Base-by-base conservation (phyloP, 208 protist species). In the Porcisia hertigi region DNA sequence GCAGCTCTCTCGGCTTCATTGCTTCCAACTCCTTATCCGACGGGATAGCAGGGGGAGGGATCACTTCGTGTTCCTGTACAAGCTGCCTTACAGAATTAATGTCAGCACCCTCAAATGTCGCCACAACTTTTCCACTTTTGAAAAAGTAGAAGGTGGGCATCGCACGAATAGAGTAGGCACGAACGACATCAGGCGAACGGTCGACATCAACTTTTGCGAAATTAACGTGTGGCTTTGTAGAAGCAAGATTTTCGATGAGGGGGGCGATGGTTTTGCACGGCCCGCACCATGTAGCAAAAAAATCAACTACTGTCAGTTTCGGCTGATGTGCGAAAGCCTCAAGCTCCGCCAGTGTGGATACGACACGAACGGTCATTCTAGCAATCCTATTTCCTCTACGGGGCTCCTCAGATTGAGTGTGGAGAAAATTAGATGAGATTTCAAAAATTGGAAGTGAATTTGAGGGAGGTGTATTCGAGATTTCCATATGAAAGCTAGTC, bases 191-290 rank as follows among this genome's bases (percentile, higher is more conserved):
- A 14, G 76, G 47, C 0, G 85, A 59, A 1, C 45, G 43, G 67
- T 95, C 91, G 2, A 93, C 88, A 84, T 95, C 87, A 0, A 95
- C 83, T 78, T 95, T 92, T 52, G 70, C 82, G 43, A 95, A 93
- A 59, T 82, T 91, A 20, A 93, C 86, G 45, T 91, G 80, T 7
- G 80, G 86, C 69, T 95, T 93, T 20, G 63, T 64, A 3, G 67
- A 30, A 43, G 88, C 85, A 6, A 95, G 76, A 0, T 75, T 64
- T n/a, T 92, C 87, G 8, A 95, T 66, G 5, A 83, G 78, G 2
- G 91, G 91, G 1, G 88, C 80, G 62, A 93, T 92, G 1, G 20
- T 65, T 55, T 89, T 63, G 77, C 91, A 95, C 14, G 91, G 88
- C 5, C 87, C 85, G 69, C 88, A 93, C 91, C 88, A 95, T 2